Evolutionary conservation across 306 rosid genomes (phyloP), one percentile per base, ranked within the genome.

Genomic region (Citrullus amarus): DNA sequence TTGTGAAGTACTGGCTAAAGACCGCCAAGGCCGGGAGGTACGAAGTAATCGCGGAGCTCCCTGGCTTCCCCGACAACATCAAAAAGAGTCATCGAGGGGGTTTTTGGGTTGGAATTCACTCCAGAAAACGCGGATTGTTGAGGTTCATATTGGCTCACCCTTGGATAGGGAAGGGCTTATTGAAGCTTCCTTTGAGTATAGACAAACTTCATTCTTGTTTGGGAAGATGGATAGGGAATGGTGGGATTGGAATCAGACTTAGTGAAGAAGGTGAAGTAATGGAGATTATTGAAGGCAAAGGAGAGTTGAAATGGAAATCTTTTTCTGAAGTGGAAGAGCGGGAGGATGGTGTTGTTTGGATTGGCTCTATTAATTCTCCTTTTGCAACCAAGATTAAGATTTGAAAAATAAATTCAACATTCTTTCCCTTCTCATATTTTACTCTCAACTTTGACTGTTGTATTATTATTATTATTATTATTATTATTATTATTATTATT

Each of bases 11-110:
- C 36, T 93, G 98, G 98, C 79, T 91, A 48, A 65, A 70, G 71
- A 87, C 91, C 6, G 39, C 80, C 0, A 91, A 86, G 72, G 87
- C 85, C 4, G 96, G 94, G 65, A 85, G 83, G 25, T 77, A 63
- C 20, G 88, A 93, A 75, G 82, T 83, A 4, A 88, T 88, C 55
- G 88, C 88, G 1, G 69, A 60, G 46, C 86, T 93, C 41, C 90
- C 89, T 15, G 96, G 98, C 75, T 93, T 93, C 55, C 90, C 91
- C 16, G 98, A 93, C 91, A 93, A 93, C 89, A 87, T 93, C 4
- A 88, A 87, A 75, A 46, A 80, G n/a, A 89, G 96, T 48, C 89
- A 87, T 9, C 86, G 91, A 82, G 94, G 96, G 6, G 96, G 98
- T 2, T 91, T 80, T 80, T 93, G 98, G 98, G 94, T 93, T 1